Evolutionary conservation across 495 filamentous ascomycete species (phyloP).

Genomic region (Penicillium fimorum): DNA sequence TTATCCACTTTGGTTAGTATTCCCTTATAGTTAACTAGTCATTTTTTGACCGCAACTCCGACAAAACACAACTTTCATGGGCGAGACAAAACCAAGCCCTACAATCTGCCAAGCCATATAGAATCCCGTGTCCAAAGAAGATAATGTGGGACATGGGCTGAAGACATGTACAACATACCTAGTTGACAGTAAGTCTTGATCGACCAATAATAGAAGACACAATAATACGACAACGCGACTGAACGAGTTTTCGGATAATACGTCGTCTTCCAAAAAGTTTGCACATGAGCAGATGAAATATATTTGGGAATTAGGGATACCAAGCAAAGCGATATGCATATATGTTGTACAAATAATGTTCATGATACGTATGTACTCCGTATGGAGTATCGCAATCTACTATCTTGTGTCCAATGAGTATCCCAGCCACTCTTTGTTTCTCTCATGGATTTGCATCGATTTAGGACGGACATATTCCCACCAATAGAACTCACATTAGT

Average conservation of each 20-base stretch:
- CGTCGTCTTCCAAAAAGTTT: background rate
- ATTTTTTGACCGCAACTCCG: background rate
- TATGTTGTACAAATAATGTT: background rate
- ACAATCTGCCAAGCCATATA: background rate
- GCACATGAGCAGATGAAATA: background rate
- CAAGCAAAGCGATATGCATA: background rate
- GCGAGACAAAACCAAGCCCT: background rate
- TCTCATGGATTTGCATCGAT: background rate
- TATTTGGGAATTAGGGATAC: too few relatives aligned
- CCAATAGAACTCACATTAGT: constrained; percentile 12
- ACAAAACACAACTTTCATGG: background rate
- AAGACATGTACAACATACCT: background rate
- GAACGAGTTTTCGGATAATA: background rate
- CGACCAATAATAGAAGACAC: background rate
- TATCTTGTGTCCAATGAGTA: background rate
- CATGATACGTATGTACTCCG: background rate
- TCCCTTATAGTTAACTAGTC: background rate
- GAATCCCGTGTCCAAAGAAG: background rate
- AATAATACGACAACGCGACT: background rate
- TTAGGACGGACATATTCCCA: constrained; percentile 31
- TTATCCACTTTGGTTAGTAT: background rate
- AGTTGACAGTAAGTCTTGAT: background rate
- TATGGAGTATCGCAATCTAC: too few relatives aligned
- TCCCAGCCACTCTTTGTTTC: background rate
- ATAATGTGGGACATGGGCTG: background rate